phyloP scores from a whole-genome alignment of 257 asterid species.

The Nicotiana paniculata region DNA sequence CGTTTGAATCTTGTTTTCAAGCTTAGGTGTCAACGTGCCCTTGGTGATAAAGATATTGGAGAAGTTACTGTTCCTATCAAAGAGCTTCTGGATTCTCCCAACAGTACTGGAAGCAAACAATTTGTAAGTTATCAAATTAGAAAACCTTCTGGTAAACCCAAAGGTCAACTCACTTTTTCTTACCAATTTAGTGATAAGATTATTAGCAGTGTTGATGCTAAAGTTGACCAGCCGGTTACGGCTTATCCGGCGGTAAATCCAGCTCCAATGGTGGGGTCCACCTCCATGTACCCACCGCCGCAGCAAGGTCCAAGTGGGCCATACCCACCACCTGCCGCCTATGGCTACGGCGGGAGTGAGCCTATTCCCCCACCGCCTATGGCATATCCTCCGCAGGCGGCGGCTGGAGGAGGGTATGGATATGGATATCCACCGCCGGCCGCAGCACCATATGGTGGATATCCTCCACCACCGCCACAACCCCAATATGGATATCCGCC shows the following conservation, averaged over 20 bases:
- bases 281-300: conserved; percentile 26
- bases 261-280: conserved; percentile 28
- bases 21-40: conserved; percentile 44
- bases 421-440: conserved; percentile 14
- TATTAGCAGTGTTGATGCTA: conserved; percentile 13
- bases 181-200: conserved; percentile 45
- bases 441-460: conserved; percentile 1
- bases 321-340: conserved; percentile 25
- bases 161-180: conserved; percentile 63
- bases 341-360: neutral
- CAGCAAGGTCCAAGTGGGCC: conserved; percentile 29
- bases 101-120: conserved; percentile 24
- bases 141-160: conserved; percentile 68
- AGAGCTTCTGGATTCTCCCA: conserved; percentile 52
- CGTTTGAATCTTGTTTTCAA: conserved; percentile 46
- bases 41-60: conserved; percentile 64
- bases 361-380: conserved; percentile 2
- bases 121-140: conserved; percentile 69
- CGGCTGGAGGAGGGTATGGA: conserved; percentile 8
- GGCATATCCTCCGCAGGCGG: conserved; percentile 13
- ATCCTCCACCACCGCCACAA: conserved; percentile 24
- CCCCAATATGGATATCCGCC: conserved; percentile 34
- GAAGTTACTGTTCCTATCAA: conserved; percentile 56
- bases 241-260: conserved; percentile 35
- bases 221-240: conserved; percentile 18